Evolutionary conservation across 306 rosid species (phyloP).

Genomic region (Begonia fuchsioides): DNA sequence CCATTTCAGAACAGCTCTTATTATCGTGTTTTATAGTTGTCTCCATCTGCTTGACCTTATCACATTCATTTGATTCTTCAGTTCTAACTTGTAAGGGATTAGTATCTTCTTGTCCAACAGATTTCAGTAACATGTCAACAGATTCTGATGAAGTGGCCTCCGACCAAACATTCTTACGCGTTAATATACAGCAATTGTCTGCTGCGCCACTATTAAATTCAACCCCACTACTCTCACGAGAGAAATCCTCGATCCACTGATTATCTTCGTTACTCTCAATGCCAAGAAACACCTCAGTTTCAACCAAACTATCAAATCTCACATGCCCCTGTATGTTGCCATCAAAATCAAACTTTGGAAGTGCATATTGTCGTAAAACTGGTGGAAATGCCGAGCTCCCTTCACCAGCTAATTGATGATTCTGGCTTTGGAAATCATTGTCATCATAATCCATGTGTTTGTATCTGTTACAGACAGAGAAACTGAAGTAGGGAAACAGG

Average conservation of each 20-base stretch:
- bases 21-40: slow-evolving; percentile 21
- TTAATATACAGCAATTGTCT: slow-evolving; percentile 67
- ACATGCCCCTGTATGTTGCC: slow-evolving; percentile 80
- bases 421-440: slow-evolving; percentile 92
- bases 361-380: slow-evolving; percentile 61
- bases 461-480: slow-evolving; percentile 40
- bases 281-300: slow-evolving; percentile 52
- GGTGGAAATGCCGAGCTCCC: slow-evolving; percentile 76
- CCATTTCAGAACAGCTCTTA: no score
- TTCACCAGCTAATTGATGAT: slow-evolving; percentile 96
- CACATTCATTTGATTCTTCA: slow-evolving; percentile 52
- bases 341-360: slow-evolving; percentile 94
- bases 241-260: slow-evolving; percentile 85
- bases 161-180: slow-evolving; percentile 91
- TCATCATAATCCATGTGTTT: slow-evolving; percentile 99
- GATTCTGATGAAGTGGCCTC: slow-evolving; percentile 99
- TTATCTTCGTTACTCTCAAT: slow-evolving; percentile 39
- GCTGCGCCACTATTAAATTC: slow-evolving; percentile 60
- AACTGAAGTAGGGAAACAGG: no score
- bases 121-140: slow-evolving; percentile 92
- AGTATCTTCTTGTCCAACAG: slow-evolving; percentile 93
- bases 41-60: slow-evolving; percentile 73
- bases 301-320: slow-evolving; percentile 95
- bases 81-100: slow-evolving; percentile 38
- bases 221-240: slow-evolving; percentile 78